phyloP scores from a whole-genome alignment of 208 protist species.

The Leishmania braziliensis region DNA sequence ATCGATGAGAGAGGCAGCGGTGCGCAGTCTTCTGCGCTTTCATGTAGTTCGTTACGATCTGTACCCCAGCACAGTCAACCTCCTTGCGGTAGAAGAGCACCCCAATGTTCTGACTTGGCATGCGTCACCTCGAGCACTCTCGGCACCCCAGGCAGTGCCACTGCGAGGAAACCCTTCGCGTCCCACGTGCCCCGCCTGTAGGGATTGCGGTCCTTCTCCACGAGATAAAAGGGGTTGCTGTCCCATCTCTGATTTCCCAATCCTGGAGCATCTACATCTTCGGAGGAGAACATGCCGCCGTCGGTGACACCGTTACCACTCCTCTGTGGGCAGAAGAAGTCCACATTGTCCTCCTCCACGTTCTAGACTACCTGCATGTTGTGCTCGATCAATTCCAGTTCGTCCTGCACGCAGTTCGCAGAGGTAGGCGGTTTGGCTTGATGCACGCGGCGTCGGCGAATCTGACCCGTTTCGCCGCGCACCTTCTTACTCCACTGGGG shows the following conservation, averaged over 20 bases:
- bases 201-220: conserved; percentile 49
- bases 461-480: conserved; percentile 40
- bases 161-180: conserved; percentile 71
- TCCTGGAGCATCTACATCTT: conserved; percentile 50
- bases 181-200: conserved; percentile 60
- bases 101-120: conserved; percentile 49
- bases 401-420: conserved; percentile 43
- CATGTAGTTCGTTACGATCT: conserved; percentile 30
- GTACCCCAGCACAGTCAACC: conserved; percentile 42
- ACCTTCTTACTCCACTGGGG: conserved; percentile 20
- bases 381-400: conserved; percentile 34
- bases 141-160: conserved; percentile 42
- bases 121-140: conserved; percentile 39
- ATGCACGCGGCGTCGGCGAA: conserved; percentile 59
- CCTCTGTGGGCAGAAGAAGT: conserved; percentile 55
- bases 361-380: conserved; percentile 38
- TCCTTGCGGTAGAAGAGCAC: conserved; percentile 58
- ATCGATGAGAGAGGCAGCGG: conserved; percentile 46
- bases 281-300: conserved; percentile 64
- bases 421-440: conserved; percentile 49
- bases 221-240: conserved; percentile 55
- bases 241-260: conserved; percentile 44
- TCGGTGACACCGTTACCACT: conserved; percentile 38
- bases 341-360: conserved; percentile 42
- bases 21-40: conserved; percentile 35